Evolutionary conservation across 768 basidiomycete species (phyloP).

Genomic region (Hericium alpestre): DNA sequence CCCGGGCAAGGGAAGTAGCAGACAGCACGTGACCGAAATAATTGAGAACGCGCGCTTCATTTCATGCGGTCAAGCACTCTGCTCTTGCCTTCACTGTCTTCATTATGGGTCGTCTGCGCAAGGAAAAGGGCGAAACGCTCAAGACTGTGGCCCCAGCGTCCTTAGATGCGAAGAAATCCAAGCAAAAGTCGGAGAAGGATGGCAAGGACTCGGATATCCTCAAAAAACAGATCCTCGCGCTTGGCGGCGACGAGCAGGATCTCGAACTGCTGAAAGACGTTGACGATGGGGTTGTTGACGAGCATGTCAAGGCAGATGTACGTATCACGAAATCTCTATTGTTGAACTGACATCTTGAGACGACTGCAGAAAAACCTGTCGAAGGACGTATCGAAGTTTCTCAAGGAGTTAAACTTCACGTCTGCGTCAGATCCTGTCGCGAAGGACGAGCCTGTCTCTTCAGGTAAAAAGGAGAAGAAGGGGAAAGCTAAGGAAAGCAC

Average conservation of each 20-base stretch:
- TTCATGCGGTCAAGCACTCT: too few species aligned
- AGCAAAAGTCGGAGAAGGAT: not conserved
- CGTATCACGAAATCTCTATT: constrained; percentile 14
- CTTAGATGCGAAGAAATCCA: constrained; percentile 6
- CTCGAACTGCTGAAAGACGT: constrained; percentile 32
- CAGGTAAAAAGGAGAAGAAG: not conserved
- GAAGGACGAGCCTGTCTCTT: not conserved
- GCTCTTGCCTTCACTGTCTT: too few species aligned
- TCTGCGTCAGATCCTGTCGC: not conserved
- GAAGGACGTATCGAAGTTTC: constrained; percentile 37
- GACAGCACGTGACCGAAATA: too few species aligned
- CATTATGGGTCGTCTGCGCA: constrained; percentile 13
- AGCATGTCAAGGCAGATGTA: constrained; percentile 17
- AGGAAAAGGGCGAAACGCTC: constrained; percentile 6
- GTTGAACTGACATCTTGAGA: not conserved
- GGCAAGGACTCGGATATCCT: constrained; percentile 14
- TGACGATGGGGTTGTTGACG: constrained; percentile 21
- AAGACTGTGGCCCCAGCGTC: not conserved
- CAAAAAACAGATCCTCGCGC: constrained; percentile 25
- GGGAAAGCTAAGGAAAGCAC: not conserved
- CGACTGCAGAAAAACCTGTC: constrained; percentile 27
- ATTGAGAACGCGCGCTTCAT: too few species aligned
- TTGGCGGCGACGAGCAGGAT: constrained; percentile 41
- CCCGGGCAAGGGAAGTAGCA: too few species aligned
- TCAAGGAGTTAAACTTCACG: constrained; percentile 23